Evolutionary conservation across 1,284 basidiomycete species (phyloP), one percentile per base, ranked within the genome.

Genomic region (Leccinum fallax): DNA sequence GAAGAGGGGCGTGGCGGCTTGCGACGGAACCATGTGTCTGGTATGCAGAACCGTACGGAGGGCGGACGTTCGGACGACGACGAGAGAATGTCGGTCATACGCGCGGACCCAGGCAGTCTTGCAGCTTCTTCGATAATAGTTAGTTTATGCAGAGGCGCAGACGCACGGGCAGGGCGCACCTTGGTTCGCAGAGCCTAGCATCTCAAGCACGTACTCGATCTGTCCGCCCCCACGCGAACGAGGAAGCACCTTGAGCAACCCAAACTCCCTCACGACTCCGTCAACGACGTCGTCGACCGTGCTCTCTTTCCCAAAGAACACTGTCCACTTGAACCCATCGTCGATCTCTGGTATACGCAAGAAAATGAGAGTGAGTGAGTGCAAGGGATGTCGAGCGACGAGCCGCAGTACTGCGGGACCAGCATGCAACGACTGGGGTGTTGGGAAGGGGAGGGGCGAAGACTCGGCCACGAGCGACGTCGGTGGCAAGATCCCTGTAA

Each of bases 21-120:
- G 84, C 90, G 83, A 55, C 88, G 85, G 72, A 87, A 92, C 90
- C 90, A 92, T 72, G 89, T 87, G 54, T 92, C 88, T 2, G 90
- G 90, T 11, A 93, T 83, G 65, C 86, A 89, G 61, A 92, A 81
- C 34, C 81, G 80, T 69, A 89, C 84, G 5, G 62, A 65, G 16
- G 80, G 81, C 19, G 69, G 76, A 55, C 32, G 26, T 5, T 57
- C 61, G 7, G 28, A 65, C n/a, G 21, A 24, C 24, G 66, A 65
- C 36, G 2, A 61, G 10, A 72, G 74, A 53, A 72, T 76, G 62
- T 73, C 74, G 34, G 81, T 67, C 62, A 81, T 73, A 53, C 74
- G 72, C 19, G 53, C 9, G 2, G 72, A 61, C 0, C 53, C 53
- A 3, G 63, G 26, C 5, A 73, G 49, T 57, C 55, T 66, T 2